Evolutionary conservation across 371 early-diverging fungal species (phyloP).

Genomic region (Lichtheimia ornata): DNA sequence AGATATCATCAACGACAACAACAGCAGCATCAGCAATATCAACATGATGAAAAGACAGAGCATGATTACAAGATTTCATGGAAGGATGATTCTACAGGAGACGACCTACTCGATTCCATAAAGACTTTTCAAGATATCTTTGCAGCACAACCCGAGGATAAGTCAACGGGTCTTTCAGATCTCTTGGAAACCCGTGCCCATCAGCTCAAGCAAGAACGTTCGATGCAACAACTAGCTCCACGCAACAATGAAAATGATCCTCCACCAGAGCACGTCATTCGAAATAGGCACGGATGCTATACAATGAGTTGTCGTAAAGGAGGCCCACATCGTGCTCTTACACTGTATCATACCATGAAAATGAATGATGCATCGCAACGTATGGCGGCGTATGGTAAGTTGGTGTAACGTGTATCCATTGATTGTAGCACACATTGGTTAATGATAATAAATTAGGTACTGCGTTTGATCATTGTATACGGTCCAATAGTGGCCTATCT

Average conservation of each 20-base stretch:
- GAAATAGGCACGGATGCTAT: conserved; percentile 17
- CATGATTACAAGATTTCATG: conserved; percentile 46
- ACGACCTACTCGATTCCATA: conserved; percentile 39
- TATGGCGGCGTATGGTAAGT: conserved; percentile 41
- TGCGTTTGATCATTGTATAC: conserved; percentile 45
- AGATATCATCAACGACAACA: neutral
- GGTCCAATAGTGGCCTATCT: conserved; percentile 43
- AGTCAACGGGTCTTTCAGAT: conserved; percentile 36
- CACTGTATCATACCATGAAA: conserved; percentile 54
- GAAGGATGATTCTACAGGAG: conserved; percentile 45
- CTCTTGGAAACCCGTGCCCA: conserved; percentile 37
- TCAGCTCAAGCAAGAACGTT: conserved; percentile 25
- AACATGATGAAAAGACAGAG: neutral
- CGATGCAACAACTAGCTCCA: conserved; percentile 6
- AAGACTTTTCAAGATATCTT: conserved; percentile 42
- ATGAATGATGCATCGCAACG: conserved; percentile 31
- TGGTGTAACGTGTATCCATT: conserved; percentile 1
- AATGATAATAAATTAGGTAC: conserved; percentile 20
- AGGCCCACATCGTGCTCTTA: conserved; percentile 36
- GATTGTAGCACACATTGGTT: neutral
- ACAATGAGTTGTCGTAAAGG: conserved; percentile 45
- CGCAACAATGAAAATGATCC: conserved; percentile 15
- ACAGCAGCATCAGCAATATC: neutral
- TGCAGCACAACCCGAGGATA: conserved; percentile 33
- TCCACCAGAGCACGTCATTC: conserved; percentile 16